Conservation (phyloP, 192 early-diverging fungal genomes). For the Dispira simplex region DNA sequence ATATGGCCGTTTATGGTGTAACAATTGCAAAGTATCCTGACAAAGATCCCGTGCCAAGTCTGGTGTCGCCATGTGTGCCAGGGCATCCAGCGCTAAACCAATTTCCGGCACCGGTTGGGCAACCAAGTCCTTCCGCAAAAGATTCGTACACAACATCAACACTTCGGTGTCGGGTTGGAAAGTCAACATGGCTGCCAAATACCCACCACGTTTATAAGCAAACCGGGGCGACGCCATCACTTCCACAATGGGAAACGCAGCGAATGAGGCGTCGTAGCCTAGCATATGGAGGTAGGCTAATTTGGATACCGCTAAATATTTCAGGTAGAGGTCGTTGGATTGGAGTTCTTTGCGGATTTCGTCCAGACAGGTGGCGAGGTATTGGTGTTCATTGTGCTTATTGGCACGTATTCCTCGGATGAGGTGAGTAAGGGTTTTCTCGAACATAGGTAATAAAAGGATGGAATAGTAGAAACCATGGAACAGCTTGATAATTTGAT, state of each 20-base stretch:
- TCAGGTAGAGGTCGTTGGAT: constrained; percentile 67
- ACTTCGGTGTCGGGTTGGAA: constrained; percentile 92
- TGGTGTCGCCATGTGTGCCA: constrained; percentile 83
- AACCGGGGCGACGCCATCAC: constrained; percentile 88
- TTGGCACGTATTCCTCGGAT: constrained; percentile 90
- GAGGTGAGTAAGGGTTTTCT: constrained; percentile 74
- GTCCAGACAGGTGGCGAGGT: constrained; percentile 70
- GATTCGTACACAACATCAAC: constrained; percentile 89
- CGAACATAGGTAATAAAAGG: constrained; percentile 33
- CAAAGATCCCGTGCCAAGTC: constrained; percentile 80
- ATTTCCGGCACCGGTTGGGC: constrained; percentile 36
- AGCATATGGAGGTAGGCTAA: constrained; percentile 87
- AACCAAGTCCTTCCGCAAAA: constrained; percentile 75
- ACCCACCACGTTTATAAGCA: constrained; percentile 77
- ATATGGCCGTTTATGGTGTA: constrained; percentile 86
- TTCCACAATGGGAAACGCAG: constrained; percentile 89
- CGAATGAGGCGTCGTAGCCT: constrained; percentile 96
- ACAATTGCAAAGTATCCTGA: constrained; percentile 70
- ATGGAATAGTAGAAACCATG: no score
- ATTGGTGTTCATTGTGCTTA: constrained; percentile 74
- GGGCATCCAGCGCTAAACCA: constrained; percentile 76
- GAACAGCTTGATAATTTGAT: no score
- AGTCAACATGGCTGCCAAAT: constrained; percentile 76
- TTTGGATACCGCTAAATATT: constrained; percentile 81
- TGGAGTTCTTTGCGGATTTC: constrained; percentile 84